Base-by-base conservation (phyloP, 1,139 yeast genomes). In the Debaryomyces fabryi region DNA sequence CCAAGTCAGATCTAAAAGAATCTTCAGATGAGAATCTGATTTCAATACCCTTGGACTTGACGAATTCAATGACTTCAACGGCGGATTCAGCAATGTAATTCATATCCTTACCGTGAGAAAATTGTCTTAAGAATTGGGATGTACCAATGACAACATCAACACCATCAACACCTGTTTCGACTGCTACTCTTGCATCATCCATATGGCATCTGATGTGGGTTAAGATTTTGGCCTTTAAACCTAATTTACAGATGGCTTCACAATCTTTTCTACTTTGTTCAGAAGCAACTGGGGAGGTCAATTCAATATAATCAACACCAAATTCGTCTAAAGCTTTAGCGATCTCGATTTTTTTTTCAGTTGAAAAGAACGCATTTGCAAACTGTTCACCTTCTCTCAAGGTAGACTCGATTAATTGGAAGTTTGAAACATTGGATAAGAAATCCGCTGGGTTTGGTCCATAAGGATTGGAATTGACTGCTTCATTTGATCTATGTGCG, bases 321-420 rank as follows among this genome's bases (percentile, higher is more conserved):
- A 80, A 80, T 49, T 79, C 84, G 59, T 79, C 83, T 52, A 80
- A 67, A 18, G 84, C 84, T 61, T 72, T 78, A 50, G 85, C 85
- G 46, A 80, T 80, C 62, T 78, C 78, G 47, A 80, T 70, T 62
- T 80, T 80, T 56, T 72, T 78, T 54, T 79, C 83, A 18, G 82
- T 71, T 43, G 74, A 70, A 68, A 79, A 80, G 54, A 80, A 80
- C 4, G 85, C 78, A 58, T 80, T 80, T 58, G 85, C 84, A 57
- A 80, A 80, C 63, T 80, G 85, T 60, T 80, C 85, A 55, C 85
- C 85, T 64, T 80, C 85, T 69, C 85, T 72, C 46, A 80, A 68
- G 4, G 85, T 80, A 42, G 81, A 74, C 59, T 80, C 85, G 53
- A 80, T 80, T 46, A 80, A 61, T 63, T 80, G 75, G 60, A 80